Evolutionary conservation across 768 basidiomycete species (phyloP).

Genomic region (Boletus speciosus): DNA sequence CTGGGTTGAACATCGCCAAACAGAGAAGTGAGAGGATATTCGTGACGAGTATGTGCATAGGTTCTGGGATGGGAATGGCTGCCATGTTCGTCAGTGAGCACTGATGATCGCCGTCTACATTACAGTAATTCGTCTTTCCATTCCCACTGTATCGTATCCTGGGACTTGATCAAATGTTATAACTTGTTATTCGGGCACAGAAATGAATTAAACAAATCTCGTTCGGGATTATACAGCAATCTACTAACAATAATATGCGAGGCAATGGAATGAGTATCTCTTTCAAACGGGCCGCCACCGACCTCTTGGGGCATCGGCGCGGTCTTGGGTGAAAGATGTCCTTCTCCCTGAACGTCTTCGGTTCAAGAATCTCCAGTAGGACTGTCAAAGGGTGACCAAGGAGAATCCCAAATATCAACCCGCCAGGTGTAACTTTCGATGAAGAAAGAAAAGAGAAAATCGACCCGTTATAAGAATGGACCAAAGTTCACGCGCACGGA

Average conservation of each 20-base stretch:
- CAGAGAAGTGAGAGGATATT: slow-evolving; percentile 74
- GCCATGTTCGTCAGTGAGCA: slow-evolving; percentile 84
- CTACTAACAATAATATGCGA: neutral
- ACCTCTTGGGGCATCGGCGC: slow-evolving; percentile 42
- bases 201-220: neutral
- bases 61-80: slow-evolving; percentile 89
- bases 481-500: slow-evolving; percentile 48
- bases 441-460: slow-evolving; percentile 7
- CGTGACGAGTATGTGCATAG: slow-evolving; percentile 90
- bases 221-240: neutral
- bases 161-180: neutral
- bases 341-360: slow-evolving; percentile 52
- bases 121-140: neutral
- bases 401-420: slow-evolving; percentile 71
- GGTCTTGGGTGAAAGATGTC: slow-evolving; percentile 67
- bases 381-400: slow-evolving; percentile 3
- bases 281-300: slow-evolving; percentile 65
- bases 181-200: neutral
- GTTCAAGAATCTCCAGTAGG: slow-evolving; percentile 53
- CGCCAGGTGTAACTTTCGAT: slow-evolving; percentile 72
- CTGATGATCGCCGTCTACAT: slow-evolving; percentile 28
- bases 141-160: neutral
- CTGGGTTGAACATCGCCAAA: slow-evolving; percentile 77
- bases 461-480: slow-evolving; percentile 3
- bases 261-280: slow-evolving; percentile 33